Evolutionary conservation across 2,329 filamentous ascomycete genomes (phyloP).

Genomic region (Raffaelea deltoideospora): DNA sequence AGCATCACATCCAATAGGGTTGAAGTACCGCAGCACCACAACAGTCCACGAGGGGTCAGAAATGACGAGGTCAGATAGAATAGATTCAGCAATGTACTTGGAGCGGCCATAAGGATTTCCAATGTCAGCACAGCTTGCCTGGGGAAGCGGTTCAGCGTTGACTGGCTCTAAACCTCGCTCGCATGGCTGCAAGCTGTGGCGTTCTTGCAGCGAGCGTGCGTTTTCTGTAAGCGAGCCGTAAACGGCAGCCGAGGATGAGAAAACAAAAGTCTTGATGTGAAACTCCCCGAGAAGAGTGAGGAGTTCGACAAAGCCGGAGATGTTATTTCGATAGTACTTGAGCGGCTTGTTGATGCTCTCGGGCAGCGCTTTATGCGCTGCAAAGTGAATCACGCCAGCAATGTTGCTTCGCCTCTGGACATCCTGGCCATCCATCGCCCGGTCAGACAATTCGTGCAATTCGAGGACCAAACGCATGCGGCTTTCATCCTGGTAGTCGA

Average conservation of each 20-base stretch:
- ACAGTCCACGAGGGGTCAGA: slow-evolving; percentile 48
- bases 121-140: slow-evolving; percentile 29
- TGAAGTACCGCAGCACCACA: slow-evolving; percentile 51
- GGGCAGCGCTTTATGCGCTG: slow-evolving; percentile 50
- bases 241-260: slow-evolving; percentile 53
- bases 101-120: slow-evolving; percentile 52
- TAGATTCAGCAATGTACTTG: slow-evolving; percentile 54
- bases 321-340: slow-evolving; percentile 54
- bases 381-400: slow-evolving; percentile 53
- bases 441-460: slow-evolving; percentile 14
- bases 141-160: slow-evolving; percentile 14
- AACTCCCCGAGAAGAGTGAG: slow-evolving; percentile 40
- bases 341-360: slow-evolving; percentile 46
- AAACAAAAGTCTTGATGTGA: slow-evolving; percentile 50
- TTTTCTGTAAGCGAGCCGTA: slow-evolving; percentile 40
- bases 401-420: slow-evolving; percentile 30
- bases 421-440: not conserved
- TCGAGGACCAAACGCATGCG: slow-evolving; percentile 22
- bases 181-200: slow-evolving; percentile 36
- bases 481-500: slow-evolving; percentile 20
- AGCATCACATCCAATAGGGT: slow-evolving; percentile 50
- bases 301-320: slow-evolving; percentile 46
- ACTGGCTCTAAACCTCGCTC: slow-evolving; percentile 29
- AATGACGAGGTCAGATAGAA: slow-evolving; percentile 43
- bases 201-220: slow-evolving; percentile 37